Evolutionary conservation across 1,284 basidiomycete species (phyloP).

Genomic region (Moniliophthora roreri): DNA sequence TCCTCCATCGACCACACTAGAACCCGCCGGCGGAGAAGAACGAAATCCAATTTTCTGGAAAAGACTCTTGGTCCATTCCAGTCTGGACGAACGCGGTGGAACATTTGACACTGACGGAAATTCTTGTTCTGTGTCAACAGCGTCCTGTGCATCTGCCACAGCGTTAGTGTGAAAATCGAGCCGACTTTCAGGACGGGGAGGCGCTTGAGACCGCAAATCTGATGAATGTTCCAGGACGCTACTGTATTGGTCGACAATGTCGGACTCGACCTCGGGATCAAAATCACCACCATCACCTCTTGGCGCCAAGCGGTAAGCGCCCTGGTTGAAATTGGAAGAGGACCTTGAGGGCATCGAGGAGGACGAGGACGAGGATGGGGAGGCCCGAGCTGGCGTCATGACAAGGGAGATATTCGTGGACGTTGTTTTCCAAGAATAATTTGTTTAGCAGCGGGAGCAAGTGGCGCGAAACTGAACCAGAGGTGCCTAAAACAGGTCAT

Average conservation of each 20-base stretch:
- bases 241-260: constrained; percentile 4
- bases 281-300: too few species aligned
- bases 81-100: constrained; percentile 6
- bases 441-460: too few species aligned
- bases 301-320: neutral
- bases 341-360: too few species aligned
- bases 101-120: constrained; percentile 1
- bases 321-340: neutral
- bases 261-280: neutral
- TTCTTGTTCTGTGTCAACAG: neutral
- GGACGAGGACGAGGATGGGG: too few species aligned
- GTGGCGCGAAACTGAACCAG: too few species aligned
- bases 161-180: constrained; percentile 10
- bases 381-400: too few species aligned
- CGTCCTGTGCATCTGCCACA: neutral
- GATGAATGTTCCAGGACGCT: neutral
- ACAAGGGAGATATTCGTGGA: too few species aligned
- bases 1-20: too few species aligned
- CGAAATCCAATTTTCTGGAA: constrained; percentile 14
- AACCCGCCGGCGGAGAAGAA: neutral
- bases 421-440: too few species aligned
- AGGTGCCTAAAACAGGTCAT: too few species aligned
- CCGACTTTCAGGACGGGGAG: constrained; percentile 15
- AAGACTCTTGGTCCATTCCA: constrained; percentile 14
- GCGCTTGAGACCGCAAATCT: neutral